Evolutionary conservation across 1,139 yeast genomes (phyloP), one percentile per base, ranked within the genome.

Genomic region (Geotrichum europaeum): DNA sequence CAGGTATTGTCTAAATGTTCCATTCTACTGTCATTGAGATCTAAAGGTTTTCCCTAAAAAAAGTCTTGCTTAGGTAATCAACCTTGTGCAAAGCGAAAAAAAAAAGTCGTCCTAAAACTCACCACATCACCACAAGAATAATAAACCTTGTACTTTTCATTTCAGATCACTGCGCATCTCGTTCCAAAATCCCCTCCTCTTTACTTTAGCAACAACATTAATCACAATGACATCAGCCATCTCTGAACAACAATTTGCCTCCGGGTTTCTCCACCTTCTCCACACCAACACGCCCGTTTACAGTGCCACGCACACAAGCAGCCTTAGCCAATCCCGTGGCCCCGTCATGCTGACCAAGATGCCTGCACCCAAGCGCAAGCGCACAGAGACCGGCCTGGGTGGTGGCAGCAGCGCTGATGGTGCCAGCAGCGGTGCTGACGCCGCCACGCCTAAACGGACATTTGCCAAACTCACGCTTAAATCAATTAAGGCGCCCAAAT

Each of bases 401-500:
- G 32, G 32, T 34, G 43, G 36, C 36, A 25, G 40, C 47, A 47
- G 28, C 53, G 60, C 54, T 9, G 22, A 20, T n/a, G 49, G 28
- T 18, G 53, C 40, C 59, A 55, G 50, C 7, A 18, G 40, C 20
- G 32, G 28, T 18, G 53, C 43, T 56, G 28, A 4, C 13, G 18
- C 43, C 15, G 53, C 43, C 15, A 47, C 20, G 5, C 20, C 18
- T 4, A 43, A 25, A 15, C 18, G 22, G 10, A 28, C 36, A 40
- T 25, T 20, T 18, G 25, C 36, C 43, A 51, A 52, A 22, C 53
- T 57, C 6, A 57, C 53, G 22, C 56, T 57, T 24, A 57, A 57
- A 40, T 34, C 51, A 2, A 57, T 57, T 43, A 52, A 53, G n/a
- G 56, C 56, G 10, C 56, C 56, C 47, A 57, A 57, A 47, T 57